phyloP scores from a whole-genome alignment of 164 flowering plant genomes.

The Protea cynaroides region DNA sequence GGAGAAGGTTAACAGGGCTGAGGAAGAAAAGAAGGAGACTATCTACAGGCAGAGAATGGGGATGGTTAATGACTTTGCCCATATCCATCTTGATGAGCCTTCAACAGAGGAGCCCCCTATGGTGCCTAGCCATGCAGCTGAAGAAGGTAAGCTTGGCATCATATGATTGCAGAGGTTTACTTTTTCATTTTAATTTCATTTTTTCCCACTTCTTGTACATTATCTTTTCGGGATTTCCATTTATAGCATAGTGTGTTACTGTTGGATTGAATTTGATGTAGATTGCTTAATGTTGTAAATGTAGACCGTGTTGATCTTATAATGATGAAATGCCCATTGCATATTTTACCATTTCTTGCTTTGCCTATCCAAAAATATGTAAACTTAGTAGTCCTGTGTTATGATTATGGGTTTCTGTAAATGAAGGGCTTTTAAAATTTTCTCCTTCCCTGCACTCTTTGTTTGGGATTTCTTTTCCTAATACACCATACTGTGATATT shows the following conservation, averaged over 20 bases:
- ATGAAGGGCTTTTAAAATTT: no score
- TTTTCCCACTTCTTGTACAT: background rate
- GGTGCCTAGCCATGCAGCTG: conserved; percentile 28
- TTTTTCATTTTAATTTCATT: background rate
- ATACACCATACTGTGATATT: no score
- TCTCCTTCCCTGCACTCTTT: no score
- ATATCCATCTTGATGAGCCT: conserved; percentile 38
- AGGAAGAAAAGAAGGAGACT: conserved; percentile 54
- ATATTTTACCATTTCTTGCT: background rate
- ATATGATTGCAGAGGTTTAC: conserved; percentile 13
- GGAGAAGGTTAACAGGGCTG: conserved; percentile 69
- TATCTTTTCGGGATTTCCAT: background rate
- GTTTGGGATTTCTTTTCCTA: no score
- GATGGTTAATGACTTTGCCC: conserved; percentile 33
- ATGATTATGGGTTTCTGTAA: no score
- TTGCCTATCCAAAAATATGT: no score
- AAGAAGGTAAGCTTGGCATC: conserved; percentile 28
- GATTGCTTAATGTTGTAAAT: background rate
- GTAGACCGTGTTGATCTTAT: background rate
- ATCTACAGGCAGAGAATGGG: conserved; percentile 36
- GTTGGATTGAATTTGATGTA: background rate
- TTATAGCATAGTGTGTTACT: background rate
- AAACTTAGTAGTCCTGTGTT: no score
- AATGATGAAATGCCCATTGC: no score
- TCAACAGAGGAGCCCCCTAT: conserved; percentile 23